Evolutionary conservation across 148 eudicot genomes (phyloP), one percentile per base, ranked within the genome.

Genomic region (Selenicereus undatus): DNA sequence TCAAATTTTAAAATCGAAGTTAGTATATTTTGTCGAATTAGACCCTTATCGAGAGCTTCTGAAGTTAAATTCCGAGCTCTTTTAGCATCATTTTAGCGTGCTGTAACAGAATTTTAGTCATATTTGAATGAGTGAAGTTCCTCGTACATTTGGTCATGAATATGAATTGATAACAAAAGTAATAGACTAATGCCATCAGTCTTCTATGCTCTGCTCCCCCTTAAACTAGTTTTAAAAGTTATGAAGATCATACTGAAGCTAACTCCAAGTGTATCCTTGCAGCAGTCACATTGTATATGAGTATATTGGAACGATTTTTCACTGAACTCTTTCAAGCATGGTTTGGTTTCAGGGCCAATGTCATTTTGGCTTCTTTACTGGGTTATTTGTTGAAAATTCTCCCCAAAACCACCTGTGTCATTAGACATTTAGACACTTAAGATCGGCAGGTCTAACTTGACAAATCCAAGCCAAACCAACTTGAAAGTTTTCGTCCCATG

Each of bases 1-100:
- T 39, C 68, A 42, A 69, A 75, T 77, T 77, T 43, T 73, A 42
- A 81, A 81, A 45, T 65, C 30, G 42, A 58, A 64, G 42, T 74
- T 74, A 78, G 81, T 84, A 84, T 58, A 65, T 73, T 73, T 52
- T 78, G 81, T 65, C 75, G 27, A 73, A 72, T 73, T 65, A 64
- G 76, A 77, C 78, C 43, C 26, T 73, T 81, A 75, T 52, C 27
- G 71, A 36, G 78, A 81, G 54, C 84, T 66, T 76, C 73, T 66
- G 45, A 81, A 78, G 43, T 48, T 80, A 29, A 76, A 45, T 60
- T 72, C 24, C 50, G 70, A 78, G 76, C 81, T 73, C 42, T 78
- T 74, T 62, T 54, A 56, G 35, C 73, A 84, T 79, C 54, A 73
- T 32, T 81, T 78, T 84, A 78, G 79, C 71, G 42, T 29, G 32